Evolutionary conservation across 1,284 basidiomycete genomes (phyloP).

Genomic region (Earliella scabrosa): DNA sequence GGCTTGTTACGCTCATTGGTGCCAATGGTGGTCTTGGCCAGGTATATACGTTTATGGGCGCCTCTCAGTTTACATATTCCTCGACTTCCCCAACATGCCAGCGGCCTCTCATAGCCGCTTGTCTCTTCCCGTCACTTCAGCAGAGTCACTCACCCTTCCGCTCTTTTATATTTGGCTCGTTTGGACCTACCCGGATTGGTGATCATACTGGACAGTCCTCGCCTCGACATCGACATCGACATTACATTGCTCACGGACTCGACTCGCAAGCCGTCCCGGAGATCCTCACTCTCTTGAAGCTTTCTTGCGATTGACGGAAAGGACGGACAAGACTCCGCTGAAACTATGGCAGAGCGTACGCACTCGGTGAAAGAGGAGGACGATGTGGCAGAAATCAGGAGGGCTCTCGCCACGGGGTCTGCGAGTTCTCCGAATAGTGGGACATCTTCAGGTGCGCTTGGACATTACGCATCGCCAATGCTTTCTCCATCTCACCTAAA

Average conservation of each 20-base stretch:
- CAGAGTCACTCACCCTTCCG: constrained; percentile 8
- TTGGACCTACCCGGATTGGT: neutral
- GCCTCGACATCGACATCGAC: constrained; percentile 6
- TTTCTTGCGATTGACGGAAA: too few relatives aligned
- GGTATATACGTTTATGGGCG: neutral
- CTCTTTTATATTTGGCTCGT: constrained; percentile 7
- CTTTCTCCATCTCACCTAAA: too few relatives aligned
- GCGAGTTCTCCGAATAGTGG: constrained; percentile 38
- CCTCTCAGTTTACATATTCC: neutral
- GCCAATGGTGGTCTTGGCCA: too few relatives aligned
- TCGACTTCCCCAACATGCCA: neutral
- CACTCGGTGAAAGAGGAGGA: constrained; percentile 33
- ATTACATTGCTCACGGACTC: neutral
- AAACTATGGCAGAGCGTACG: constrained; percentile 14
- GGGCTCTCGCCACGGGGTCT: constrained; percentile 60
- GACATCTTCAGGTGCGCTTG: constrained; percentile 43
- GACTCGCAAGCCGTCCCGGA: neutral
- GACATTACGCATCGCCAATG: too few relatives aligned
- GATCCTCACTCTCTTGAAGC: too few relatives aligned
- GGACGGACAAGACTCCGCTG: neutral
- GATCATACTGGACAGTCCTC: neutral
- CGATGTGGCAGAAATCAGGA: constrained; percentile 67
- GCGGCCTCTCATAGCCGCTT: neutral
- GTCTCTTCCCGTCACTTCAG: constrained; percentile 1
- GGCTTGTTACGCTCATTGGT: too few relatives aligned